Evolutionary conservation across 139 green algal genomes (phyloP).

Genomic region (Haematococcus lacustris): DNA sequence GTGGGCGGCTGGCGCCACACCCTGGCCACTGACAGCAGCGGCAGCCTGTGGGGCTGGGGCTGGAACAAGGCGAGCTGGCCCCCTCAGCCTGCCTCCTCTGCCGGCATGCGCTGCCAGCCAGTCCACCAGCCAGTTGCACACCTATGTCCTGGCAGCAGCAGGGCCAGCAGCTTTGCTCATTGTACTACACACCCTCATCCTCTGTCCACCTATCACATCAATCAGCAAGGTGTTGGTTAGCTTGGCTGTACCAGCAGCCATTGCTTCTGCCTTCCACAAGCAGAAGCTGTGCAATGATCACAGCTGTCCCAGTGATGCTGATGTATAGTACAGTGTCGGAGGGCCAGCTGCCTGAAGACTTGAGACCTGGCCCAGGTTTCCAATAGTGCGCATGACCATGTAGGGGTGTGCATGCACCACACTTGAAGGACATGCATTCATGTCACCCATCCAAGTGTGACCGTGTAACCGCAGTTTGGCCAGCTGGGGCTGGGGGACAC

Average conservation of each 20-base stretch:
- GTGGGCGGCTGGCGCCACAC: slow-evolving; percentile 84
- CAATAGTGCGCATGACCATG: not conserved
- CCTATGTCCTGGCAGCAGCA: not conserved
- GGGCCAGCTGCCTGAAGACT: not conserved
- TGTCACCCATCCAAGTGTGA: not conserved
- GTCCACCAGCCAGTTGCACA: not conserved
- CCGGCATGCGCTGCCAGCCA: not conserved
- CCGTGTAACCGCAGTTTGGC: slow-evolving; percentile 49
- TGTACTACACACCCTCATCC: not conserved
- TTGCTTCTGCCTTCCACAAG: not conserved
- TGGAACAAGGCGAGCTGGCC: slow-evolving; percentile 72
- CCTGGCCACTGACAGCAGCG: slow-evolving; percentile 52
- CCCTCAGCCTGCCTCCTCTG: not conserved
- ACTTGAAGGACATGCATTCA: not conserved
- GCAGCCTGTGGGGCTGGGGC: slow-evolving; percentile 69
- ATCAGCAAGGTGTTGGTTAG: not conserved
- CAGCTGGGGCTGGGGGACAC: slow-evolving; percentile 66
- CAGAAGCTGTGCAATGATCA: not conserved
- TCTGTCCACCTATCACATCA: not conserved
- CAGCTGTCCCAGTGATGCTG: not conserved
- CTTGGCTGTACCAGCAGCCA: not conserved
- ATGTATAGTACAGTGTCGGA: not conserved
- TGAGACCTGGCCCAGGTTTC: too few relatives aligned
- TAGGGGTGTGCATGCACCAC: not conserved
- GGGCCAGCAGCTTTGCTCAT: not conserved